phyloP scores from a whole-genome alignment of 192 early-diverging fungal genomes.

The Thamnidium elegans region DNA sequence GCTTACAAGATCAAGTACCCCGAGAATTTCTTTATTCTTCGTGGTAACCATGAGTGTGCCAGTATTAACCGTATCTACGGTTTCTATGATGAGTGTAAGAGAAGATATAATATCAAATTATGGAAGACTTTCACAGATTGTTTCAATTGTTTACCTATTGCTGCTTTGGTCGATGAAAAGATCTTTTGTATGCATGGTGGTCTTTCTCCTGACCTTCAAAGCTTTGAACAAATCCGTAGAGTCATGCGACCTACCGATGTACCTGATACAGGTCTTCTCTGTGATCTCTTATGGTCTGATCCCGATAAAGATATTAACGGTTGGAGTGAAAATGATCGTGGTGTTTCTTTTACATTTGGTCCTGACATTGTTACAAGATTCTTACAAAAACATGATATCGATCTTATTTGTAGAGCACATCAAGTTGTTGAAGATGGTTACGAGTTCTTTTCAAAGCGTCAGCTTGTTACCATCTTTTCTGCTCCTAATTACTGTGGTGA shows the following conservation, averaged over 20 bases:
- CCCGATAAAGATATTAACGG: conserved; percentile 95
- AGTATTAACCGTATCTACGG: conserved; percentile 84
- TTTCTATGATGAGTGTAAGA: conserved; percentile 96
- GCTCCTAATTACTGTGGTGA: conserved; percentile 96
- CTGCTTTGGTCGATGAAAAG: conserved; percentile 97
- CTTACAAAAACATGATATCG: conserved; percentile 94
- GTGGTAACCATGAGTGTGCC: conserved; percentile 98
- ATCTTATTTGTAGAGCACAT: conserved; percentile 90
- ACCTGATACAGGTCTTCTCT: conserved; percentile 93
- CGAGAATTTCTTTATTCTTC: conserved; percentile 98
- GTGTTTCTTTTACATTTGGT: conserved; percentile 95
- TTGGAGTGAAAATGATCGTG: conserved; percentile 97
- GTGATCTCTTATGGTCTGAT: conserved; percentile 96
- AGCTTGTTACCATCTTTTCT: conserved; percentile 93
- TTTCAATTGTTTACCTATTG: conserved; percentile 97
- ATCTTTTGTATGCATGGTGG: conserved; percentile 99
- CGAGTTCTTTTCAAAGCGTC: conserved; percentile 91
- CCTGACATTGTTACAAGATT: conserved; percentile 81
- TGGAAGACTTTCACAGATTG: conserved; percentile 99
- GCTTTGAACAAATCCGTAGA: conserved; percentile 95
- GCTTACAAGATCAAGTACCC: conserved; percentile 99
- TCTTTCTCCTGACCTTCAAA: conserved; percentile 92
- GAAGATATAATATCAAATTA: conserved; percentile 96
- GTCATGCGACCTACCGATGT: conserved; percentile 98
- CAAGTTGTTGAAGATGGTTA: conserved; percentile 98